Conservation (phyloP, 208 protist genomes). For the Crithidia fasciculata region DNA sequence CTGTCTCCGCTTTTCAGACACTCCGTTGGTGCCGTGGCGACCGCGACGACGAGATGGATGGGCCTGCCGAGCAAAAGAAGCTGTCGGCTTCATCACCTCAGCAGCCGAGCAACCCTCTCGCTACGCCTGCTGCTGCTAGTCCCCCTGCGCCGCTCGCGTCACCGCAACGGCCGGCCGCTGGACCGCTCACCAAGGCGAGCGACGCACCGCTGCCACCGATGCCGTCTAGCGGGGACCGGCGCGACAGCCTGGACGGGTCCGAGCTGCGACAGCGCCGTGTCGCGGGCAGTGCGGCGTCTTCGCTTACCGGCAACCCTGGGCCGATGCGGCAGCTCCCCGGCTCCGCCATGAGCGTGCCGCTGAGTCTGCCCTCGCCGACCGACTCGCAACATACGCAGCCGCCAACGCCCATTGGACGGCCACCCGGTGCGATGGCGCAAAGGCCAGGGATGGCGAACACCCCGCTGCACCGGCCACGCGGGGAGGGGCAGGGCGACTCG, state of each 20-base stretch:
- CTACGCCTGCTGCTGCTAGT: too few species aligned
- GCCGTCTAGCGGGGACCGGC: not conserved
- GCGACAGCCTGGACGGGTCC: not conserved
- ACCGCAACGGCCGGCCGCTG: not conserved
- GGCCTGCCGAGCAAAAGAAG: not conserved
- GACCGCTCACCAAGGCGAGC: not conserved
- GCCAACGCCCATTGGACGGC: conserved; percentile 8
- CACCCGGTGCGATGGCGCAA: not conserved
- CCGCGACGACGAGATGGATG: not conserved
- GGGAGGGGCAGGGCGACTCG: not conserved
- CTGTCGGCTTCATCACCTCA: too few species aligned
- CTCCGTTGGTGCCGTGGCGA: conserved; percentile 31
- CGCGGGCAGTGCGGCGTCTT: not conserved
- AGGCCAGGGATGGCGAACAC: not conserved
- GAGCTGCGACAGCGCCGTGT: conserved; percentile 5
- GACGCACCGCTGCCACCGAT: not conserved
- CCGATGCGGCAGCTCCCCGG: conserved; percentile 10
- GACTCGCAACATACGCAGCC: conserved; percentile 14
- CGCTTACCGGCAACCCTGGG: not conserved
- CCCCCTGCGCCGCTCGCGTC: not conserved
- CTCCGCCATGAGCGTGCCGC: not conserved
- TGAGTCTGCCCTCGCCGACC: not conserved
- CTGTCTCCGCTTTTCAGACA: conserved; percentile 24
- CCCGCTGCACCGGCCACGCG: not conserved
- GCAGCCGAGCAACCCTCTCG: too few species aligned